These are phyloP conservation scores for Diaporthe eres DNA, from an alignment of 2,329 filamentous ascomycete genomes.

Conservation along the genomic window DNA sequence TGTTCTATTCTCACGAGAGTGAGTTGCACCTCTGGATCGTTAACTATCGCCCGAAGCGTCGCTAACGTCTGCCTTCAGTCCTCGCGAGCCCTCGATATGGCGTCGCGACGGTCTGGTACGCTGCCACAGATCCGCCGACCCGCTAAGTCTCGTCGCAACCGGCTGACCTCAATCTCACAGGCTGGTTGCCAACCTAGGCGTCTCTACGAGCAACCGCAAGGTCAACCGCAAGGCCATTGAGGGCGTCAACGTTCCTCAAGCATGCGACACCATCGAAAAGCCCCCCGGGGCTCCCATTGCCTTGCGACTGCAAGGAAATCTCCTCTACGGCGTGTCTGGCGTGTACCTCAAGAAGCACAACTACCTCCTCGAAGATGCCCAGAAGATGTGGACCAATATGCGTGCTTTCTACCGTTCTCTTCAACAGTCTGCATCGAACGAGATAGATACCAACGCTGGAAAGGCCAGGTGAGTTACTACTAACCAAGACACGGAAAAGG, in stretches of 20 bases:
- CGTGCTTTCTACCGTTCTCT: conserved; percentile 73
- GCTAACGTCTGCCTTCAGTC: conserved; percentile 61
- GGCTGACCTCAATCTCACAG: conserved; percentile 59
- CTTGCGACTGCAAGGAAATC: conserved; percentile 87
- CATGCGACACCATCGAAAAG: conserved; percentile 89
- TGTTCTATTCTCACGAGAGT: conserved; percentile 99
- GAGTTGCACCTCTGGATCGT: conserved; percentile 52
- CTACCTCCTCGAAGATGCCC: conserved; percentile 86
- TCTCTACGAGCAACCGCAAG: conserved; percentile 77
- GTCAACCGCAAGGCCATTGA: conserved; percentile 89
- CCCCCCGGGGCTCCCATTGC: conserved; percentile 87
- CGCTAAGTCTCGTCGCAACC: neutral
- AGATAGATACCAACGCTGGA: conserved; percentile 78
- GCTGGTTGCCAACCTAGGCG: conserved; percentile 91
- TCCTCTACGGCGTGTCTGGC: conserved; percentile 87
- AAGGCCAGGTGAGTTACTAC: conserved; percentile 75
- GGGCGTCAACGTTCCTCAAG: conserved; percentile 87
- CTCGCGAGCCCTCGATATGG: conserved; percentile 90
- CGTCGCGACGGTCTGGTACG: conserved; percentile 93
- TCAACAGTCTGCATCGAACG: conserved; percentile 58
- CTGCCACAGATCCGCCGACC: neutral
- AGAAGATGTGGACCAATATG: conserved; percentile 82
- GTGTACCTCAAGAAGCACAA: conserved; percentile 90
- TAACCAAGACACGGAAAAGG: too few species aligned
- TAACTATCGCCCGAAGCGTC: conserved; percentile 39